phyloP scores from a whole-genome alignment of 2,329 filamentous ascomycete species.

The Apiospora sp. region DNA sequence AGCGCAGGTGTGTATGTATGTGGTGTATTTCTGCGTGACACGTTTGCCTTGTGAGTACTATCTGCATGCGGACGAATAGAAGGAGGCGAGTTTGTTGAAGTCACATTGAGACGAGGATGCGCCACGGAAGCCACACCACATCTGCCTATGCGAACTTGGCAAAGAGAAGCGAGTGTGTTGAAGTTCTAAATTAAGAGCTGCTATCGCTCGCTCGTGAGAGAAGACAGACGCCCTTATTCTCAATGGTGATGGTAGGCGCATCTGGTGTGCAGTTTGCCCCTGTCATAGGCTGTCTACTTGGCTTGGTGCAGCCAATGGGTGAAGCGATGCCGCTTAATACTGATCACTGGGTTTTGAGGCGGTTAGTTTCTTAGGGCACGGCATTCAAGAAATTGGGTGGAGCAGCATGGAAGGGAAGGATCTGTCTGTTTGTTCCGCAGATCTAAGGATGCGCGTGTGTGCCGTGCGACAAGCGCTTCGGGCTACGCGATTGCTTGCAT shows the following conservation, averaged over 20 bases:
- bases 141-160: conserved; percentile 14
- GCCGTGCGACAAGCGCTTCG: conserved; percentile 14
- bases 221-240: neutral
- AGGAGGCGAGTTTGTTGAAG: neutral
- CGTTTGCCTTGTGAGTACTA: neutral
- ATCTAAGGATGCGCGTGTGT: conserved; percentile 4
- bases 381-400: neutral
- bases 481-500: conserved; percentile 9
- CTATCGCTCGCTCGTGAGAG: neutral
- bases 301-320: conserved; percentile 16
- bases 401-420: conserved; percentile 3
- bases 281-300: conserved; percentile 17
- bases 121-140: conserved; percentile 17
- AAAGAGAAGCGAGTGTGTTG: neutral
- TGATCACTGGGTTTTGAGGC: conserved; percentile 20
- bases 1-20: neutral
- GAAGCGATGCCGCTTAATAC: conserved; percentile 15
- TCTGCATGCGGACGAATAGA: neutral
- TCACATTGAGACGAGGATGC: conserved; percentile 19
- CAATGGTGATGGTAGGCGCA: conserved; percentile 15
- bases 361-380: neutral
- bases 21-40: conserved; percentile 12
- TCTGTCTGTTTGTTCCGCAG: conserved; percentile 6
- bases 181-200: conserved; percentile 22
- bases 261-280: conserved; percentile 8